Evolutionary conservation across 257 asterid species (phyloP).

Genomic region (Lycium barbarum): DNA sequence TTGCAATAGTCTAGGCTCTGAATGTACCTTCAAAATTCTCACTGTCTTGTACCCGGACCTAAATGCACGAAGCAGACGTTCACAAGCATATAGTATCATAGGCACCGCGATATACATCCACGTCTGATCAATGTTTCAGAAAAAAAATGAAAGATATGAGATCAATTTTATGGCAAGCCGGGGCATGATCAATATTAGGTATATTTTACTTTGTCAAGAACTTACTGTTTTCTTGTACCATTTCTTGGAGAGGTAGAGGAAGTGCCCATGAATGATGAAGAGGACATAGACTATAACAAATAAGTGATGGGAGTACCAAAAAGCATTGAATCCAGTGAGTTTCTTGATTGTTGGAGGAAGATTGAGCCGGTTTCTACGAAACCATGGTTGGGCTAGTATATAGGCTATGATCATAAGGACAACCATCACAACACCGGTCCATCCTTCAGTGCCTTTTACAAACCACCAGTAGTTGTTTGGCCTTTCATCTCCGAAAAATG

Average conservation of each 20-base stretch:
- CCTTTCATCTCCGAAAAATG: conserved; percentile 35
- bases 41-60: conserved; percentile 44
- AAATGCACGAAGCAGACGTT: conserved; percentile 43
- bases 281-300: conserved; percentile 54
- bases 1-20: not conserved
- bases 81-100: conserved; percentile 38
- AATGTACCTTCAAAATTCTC: conserved; percentile 38
- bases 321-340: conserved; percentile 72
- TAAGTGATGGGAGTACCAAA: conserved; percentile 73
- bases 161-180: not conserved
- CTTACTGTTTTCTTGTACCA: conserved; percentile 73
- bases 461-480: conserved; percentile 42
- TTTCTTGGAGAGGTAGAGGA: conserved; percentile 54
- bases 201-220: not conserved
- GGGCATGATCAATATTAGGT: not conserved
- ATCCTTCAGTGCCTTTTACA: conserved; percentile 40
- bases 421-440: conserved; percentile 39
- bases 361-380: conserved; percentile 38
- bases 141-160: not conserved
- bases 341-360: conserved; percentile 55
- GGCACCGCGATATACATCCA: conserved; percentile 46
- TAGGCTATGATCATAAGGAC: conserved; percentile 39
- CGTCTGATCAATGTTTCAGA: conserved; percentile 33
- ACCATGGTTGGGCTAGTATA: conserved; percentile 36
- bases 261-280: conserved; percentile 61